A percentile compares a stretch with the other conserved stretches of the same genome.
Conservation (phyloP, 2,329 filamentous ascomycete genomes). For the Celoporthe dispersa region DNA sequence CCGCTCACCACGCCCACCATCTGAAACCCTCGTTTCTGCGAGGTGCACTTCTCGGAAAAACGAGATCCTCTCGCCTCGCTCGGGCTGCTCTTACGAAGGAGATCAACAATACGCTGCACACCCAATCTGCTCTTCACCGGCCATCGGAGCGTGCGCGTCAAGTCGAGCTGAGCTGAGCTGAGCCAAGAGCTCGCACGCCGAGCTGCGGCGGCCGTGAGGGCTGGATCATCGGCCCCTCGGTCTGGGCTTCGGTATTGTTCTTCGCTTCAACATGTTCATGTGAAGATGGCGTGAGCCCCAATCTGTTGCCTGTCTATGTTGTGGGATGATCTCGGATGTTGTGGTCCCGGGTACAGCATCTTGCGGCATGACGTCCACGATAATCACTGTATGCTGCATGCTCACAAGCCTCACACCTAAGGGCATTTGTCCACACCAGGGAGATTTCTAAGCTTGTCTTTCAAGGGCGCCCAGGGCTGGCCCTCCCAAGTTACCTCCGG, state of each 20-base stretch:
- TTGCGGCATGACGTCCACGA: not conserved
- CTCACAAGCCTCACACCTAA: not conserved
- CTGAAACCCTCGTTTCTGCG: not conserved
- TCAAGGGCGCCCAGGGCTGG: not conserved
- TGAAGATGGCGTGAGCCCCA: not conserved
- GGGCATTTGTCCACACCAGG: not conserved
- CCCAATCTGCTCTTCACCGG: not conserved
- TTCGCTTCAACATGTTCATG: not conserved
- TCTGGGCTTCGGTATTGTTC: not conserved
- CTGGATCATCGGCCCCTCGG: not conserved
- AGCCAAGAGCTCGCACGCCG: not conserved
- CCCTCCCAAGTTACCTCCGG: not conserved
- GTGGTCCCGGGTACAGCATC: not conserved
- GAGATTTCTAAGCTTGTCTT: not conserved
- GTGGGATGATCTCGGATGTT: not conserved
- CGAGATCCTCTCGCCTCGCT: not conserved
- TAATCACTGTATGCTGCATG: not conserved
- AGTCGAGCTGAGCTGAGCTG: not conserved
- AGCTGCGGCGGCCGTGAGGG: not conserved
- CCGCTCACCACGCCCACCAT: not conserved
- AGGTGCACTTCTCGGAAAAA: not conserved
- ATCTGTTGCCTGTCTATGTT: not conserved
- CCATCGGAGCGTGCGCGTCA: not conserved
- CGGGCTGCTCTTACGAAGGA: not conserved
- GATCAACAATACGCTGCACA: not conserved